Evolutionary conservation across 192 early-diverging fungal genomes (phyloP), one percentile per base, ranked within the genome.

Genomic region (Borealophlyctis nickersoniae): DNA sequence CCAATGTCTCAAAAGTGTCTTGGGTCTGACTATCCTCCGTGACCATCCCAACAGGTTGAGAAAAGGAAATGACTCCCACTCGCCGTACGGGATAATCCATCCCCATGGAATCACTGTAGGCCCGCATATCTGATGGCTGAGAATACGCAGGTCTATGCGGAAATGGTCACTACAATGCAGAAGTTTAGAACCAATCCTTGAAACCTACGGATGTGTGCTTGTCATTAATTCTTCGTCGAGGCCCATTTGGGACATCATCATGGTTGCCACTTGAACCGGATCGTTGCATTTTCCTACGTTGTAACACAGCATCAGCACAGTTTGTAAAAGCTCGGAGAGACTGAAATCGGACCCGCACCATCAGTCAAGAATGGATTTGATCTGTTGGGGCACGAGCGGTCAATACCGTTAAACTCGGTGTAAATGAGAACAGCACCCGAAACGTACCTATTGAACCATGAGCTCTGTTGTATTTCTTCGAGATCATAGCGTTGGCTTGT

Each of bases 371-470:
- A 60, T 0, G 70, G 24, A 58, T 88, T 88, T 22, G 79, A 65
- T 56, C 86, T 81, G 55, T 35, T 19, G 2, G 52, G 19, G 3
- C n/a, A 35, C 39, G 34, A 9, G 27, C 3, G 9, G 52, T 36
- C 26, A 22, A 28, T 27, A 36, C 58, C 22, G 9, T 16, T 39
- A 24, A 29, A 14, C 62, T 61, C 19, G 54, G 9, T 29, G 14
- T 26, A 1, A 48, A 16, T 22, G 23, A 39, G 32, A 27, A 19
- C 31, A 49, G 56, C 26, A 14, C 27, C 36, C 54, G 11, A 22
- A 4, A 48, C 70, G 27, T 49, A 84, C 80, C 71, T 65, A 24
- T 52, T 62, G 53, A 81, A 80, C 87, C 87, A 88, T 11, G 77
- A 68, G 60, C 76, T 70, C 19, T 39, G 58, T 33, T 61, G 29